Evolutionary conservation across 2,329 filamentous ascomycete genomes (phyloP), one percentile per base, ranked within the genome.

Genomic region (Alternaria solani): DNA sequence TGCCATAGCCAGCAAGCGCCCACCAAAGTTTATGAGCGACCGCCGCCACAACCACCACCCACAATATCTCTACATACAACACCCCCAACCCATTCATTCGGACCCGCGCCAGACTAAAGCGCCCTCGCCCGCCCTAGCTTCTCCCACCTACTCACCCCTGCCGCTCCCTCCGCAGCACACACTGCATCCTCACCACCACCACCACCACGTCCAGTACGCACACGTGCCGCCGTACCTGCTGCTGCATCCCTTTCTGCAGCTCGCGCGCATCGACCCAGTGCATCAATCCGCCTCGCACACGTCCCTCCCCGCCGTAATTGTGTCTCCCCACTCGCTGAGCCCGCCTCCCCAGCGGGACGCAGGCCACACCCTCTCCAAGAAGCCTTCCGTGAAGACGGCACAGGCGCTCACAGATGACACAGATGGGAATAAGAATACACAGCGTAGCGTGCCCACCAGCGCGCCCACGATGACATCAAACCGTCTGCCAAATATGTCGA

Each of bases 401-500:
- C 62, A 68, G 62, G 65, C 73, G 68, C 74, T 62, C 62, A 67
- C 64, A 61, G 53, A 72, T 63, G 69, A 68, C 74, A 70, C 71
- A 73, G 73, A 80, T 80, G 78, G 75, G 77, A 74, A 75, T 70
- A 77, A 70, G 62, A 61, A 65, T 61, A 63, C 65, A 52, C 49
- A 63, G 55, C 64, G 66, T 58, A 71, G 70, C 72, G 75, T 75
- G 73, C 73, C 71, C 52, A 68, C 68, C 65, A 73, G 75, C 75
- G 72, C 72, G 63, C 68, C 73, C 64, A 71, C 76, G 70, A 77
- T 80, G 76, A 80, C 77, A 70, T 64, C 73, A 55, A 75, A 72
- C 68, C 64, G 66, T 60, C 61, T 64, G 54, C 64, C 68, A 61
- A 62, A 55, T 39, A 75, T 75, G 70, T 66, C 62, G 38, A 67